A percentile compares a stretch with the other conserved stretches of the same genome.
phyloP scores from a whole-genome alignment of 192 early-diverging fungal genomes.

The Backusella psychrophila region DNA sequence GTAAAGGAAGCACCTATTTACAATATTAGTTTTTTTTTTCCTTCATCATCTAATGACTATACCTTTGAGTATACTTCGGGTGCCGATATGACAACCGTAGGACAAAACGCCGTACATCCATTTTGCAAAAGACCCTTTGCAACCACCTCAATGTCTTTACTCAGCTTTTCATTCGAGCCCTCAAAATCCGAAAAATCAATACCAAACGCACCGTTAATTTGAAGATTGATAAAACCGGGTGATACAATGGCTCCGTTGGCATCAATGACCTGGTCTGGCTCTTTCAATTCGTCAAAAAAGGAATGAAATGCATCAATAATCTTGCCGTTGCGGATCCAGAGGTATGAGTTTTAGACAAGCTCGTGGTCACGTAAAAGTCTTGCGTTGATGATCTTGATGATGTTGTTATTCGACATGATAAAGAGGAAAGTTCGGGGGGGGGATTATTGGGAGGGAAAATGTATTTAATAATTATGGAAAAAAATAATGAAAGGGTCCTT shows the following conservation, averaged over 20 bases:
- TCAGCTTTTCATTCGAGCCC: conserved; percentile 48
- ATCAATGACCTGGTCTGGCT: conserved; percentile 68
- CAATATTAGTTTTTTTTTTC: background rate
- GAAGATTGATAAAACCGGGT: conserved; percentile 78
- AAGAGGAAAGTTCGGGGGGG: background rate
- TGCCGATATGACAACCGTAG: conserved; percentile 74
- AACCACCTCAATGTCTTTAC: conserved; percentile 62
- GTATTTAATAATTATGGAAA: background rate
- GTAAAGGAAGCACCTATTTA: conserved; percentile 49
- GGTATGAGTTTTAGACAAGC: conserved; percentile 66
- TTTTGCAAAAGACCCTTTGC: conserved; percentile 73
- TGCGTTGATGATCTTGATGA: conserved; percentile 77
- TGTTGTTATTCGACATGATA: conserved; percentile 11
- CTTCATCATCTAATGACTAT: too few species aligned
- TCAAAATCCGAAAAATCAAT: conserved; percentile 72
- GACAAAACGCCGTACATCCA: conserved; percentile 81
- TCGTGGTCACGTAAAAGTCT: conserved; percentile 72
- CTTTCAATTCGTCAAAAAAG: conserved; percentile 67
- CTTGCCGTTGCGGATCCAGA: conserved; percentile 76
- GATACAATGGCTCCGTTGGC: conserved; percentile 69
- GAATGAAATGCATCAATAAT: conserved; percentile 72
- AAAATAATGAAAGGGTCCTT: background rate
- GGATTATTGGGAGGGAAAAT: background rate
- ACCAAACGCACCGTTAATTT: conserved; percentile 83
- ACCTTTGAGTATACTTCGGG: conserved; percentile 73